These are phyloP conservation scores for Chaetomiaceae sp. DNA, from an alignment of 2,329 filamentous ascomycete species.

Conservation along the genomic window DNA sequence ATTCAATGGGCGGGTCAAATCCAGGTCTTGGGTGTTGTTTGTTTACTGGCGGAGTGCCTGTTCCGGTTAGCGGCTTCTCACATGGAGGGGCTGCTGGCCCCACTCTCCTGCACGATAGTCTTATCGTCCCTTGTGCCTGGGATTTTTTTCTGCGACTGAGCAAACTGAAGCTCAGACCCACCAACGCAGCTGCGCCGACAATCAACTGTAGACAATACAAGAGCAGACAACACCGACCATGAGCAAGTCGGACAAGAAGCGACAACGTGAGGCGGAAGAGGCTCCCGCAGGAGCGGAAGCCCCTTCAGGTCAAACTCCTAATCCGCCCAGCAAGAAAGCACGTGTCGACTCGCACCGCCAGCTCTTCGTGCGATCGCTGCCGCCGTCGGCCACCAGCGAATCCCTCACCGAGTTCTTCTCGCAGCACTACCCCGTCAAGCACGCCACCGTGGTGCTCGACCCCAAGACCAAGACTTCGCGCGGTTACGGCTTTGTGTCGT, in stretches of 20 bases:
- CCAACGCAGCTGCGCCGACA: too few species aligned
- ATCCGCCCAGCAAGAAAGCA: slow-evolving; percentile 47
- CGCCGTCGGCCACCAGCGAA: slow-evolving; percentile 71
- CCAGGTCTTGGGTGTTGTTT: slow-evolving; percentile 17
- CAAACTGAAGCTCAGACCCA: slow-evolving; percentile 14
- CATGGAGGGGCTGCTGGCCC: slow-evolving; percentile 13
- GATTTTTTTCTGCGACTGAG: slow-evolving; percentile 13
- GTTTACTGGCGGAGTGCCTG: slow-evolving; percentile 20
- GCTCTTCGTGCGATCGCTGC: slow-evolving; percentile 86
- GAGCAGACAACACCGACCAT: slow-evolving; percentile 7
- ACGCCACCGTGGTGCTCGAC: slow-evolving; percentile 88
- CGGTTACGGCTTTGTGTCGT: slow-evolving; percentile 95
- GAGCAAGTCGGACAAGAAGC: slow-evolving; percentile 27
- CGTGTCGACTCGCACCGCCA: slow-evolving; percentile 59
- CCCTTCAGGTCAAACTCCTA: slow-evolving; percentile 15
- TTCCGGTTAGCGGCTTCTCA: slow-evolving; percentile 13
- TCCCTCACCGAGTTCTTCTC: slow-evolving; percentile 85
- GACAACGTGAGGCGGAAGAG: slow-evolving; percentile 32
- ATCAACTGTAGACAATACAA: neutral
- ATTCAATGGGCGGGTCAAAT: too few species aligned
- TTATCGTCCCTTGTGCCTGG: slow-evolving; percentile 2
- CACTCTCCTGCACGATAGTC: neutral
- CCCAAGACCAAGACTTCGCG: slow-evolving; percentile 78
- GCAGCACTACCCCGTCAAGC: slow-evolving; percentile 88
- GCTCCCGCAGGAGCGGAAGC: slow-evolving; percentile 12